Evolutionary conservation across 208 protist genomes (phyloP).

Genomic region (Lotmaria passim): DNA sequence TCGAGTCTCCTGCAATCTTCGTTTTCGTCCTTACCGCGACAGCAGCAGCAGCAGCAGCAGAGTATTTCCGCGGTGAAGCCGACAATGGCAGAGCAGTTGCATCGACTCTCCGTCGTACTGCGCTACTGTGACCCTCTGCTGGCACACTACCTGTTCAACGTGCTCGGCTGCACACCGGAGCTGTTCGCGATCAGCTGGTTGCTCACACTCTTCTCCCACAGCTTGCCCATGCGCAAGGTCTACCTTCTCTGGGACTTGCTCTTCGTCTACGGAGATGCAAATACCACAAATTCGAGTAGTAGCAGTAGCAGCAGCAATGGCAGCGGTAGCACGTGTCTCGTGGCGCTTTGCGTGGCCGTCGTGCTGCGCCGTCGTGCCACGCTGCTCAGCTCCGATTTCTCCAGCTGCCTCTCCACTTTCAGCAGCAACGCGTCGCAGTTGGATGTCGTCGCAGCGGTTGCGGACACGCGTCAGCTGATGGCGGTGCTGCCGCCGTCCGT

Average conservation of each 20-base stretch:
- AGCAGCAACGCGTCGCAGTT: constrained; percentile 37
- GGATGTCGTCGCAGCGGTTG: constrained; percentile 41
- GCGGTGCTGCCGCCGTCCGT: constrained; percentile 42
- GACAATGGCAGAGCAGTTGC: constrained; percentile 81
- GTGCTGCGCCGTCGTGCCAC: constrained; percentile 50
- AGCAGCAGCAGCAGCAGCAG: constrained; percentile 2
- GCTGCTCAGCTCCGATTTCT: constrained; percentile 54
- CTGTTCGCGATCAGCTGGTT: constrained; percentile 97
- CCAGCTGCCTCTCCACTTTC: constrained; percentile 51
- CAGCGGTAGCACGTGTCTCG: constrained; percentile 29
- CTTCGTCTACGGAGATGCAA: constrained; percentile 40
- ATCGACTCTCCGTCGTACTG: constrained; percentile 60
- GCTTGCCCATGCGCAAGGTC: constrained; percentile 89
- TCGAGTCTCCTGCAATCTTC: constrained; percentile 9
- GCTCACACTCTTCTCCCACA: constrained; percentile 91
- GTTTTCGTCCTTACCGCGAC: neutral
- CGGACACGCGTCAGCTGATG: constrained; percentile 48
- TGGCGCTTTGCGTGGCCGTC: constrained; percentile 40
- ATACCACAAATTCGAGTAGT: neutral
- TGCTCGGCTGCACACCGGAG: constrained; percentile 83
- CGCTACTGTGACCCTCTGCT: constrained; percentile 92
- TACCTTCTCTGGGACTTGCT: constrained; percentile 93
- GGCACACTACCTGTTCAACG: constrained; percentile 83
- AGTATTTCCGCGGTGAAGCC: no score
- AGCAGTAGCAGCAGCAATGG: neutral